Base-by-base conservation (phyloP, 2,329 filamentous ascomycete species). In the Microcyclospora pomicola region DNA sequence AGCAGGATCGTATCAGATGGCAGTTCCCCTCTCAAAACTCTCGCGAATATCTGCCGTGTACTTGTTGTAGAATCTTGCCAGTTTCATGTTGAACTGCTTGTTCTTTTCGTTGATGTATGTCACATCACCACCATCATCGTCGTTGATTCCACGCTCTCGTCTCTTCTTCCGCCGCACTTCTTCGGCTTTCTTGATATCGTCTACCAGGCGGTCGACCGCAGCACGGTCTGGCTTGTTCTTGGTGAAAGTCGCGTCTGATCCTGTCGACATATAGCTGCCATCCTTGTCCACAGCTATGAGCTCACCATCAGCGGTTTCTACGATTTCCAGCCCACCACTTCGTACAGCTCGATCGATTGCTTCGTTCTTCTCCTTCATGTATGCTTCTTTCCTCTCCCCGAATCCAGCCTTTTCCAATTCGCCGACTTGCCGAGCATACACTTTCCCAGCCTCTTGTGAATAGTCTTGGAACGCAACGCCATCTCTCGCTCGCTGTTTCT, bases 81-180 rank as follows among this genome's bases (percentile, higher is more conserved):
- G 68, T 67, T 98, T 96, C 67, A 93, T 79, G 75, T 98, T 98
- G 69, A 98, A 98, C 71, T 95, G 86, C 71, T 96, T 96, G 71
- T 98, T 98, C 80, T 98, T 95, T 65, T 95, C 86, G 65, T 98
- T 98, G 73, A 98, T 98, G 64, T 94, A 96, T 6, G 88, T 96
- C 52, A 96, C 82, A 61, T 98, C 91, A 19, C 77, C 80, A 34
- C 87, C 82, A 46, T 93, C 86, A 41, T 87, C 85, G 31, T 66
- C 62, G 58, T 78, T 74, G 10, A 75, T 74, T 58, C 82, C 77
- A 37, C 86, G 72, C 48, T 92, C 84, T 58, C 75, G 78, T 52
- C 86, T 72, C 68, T 92, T 92, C 72, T 87, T 92, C 54, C 93
- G 57, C 36, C 86, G 71, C 37, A 77, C 72, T 51, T 92, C 86